phyloP scores from a whole-genome alignment of 1,284 basidiomycete species.

The Inonotus hispidus region DNA sequence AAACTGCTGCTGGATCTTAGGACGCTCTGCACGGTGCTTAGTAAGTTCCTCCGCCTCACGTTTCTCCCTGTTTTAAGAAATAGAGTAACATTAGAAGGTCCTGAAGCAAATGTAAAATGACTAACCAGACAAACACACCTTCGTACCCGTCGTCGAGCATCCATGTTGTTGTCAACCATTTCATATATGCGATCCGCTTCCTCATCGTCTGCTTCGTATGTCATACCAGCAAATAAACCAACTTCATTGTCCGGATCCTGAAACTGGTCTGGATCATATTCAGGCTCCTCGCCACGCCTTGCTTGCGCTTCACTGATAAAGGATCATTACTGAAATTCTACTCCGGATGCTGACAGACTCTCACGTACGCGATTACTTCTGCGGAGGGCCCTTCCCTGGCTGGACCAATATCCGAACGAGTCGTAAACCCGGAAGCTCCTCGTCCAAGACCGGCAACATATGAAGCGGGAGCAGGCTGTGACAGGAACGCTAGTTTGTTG shows the following conservation, averaged over 20 bases:
- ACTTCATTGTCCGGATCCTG: slow-evolving; percentile 98
- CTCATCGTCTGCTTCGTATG: slow-evolving; percentile 96
- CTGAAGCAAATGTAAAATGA: slow-evolving; percentile 29
- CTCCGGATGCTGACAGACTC: background rate
- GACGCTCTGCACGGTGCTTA: slow-evolving; percentile 71
- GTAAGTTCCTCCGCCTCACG: slow-evolving; percentile 69
- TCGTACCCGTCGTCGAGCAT: slow-evolving; percentile 72
- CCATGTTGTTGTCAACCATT: slow-evolving; percentile 85
- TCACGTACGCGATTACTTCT: slow-evolving; percentile 74
- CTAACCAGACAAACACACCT: slow-evolving; percentile 59
- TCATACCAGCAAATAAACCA: slow-evolving; percentile 91
- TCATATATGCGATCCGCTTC: slow-evolving; percentile 97
- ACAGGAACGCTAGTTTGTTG: slow-evolving; percentile 78
- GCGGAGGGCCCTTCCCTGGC: slow-evolving; percentile 92
- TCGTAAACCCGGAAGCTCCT: slow-evolving; percentile 97
- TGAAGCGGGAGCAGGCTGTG: slow-evolving; percentile 86
- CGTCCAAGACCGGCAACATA: slow-evolving; percentile 96
- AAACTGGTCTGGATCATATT: slow-evolving; percentile 84
- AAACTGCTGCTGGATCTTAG: slow-evolving; percentile 92
- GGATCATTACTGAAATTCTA: slow-evolving; percentile 2
- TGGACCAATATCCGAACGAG: slow-evolving; percentile 97
- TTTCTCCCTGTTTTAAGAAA: slow-evolving; percentile 52
- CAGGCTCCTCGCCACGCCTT: slow-evolving; percentile 78
- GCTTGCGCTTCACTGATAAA: slow-evolving; percentile 71
- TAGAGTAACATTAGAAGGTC: slow-evolving; percentile 25